Evolutionary conservation across 257 asterid species (phyloP), one percentile per base, ranked within the genome.

Genomic region (Gentiana macrophylla): DNA sequence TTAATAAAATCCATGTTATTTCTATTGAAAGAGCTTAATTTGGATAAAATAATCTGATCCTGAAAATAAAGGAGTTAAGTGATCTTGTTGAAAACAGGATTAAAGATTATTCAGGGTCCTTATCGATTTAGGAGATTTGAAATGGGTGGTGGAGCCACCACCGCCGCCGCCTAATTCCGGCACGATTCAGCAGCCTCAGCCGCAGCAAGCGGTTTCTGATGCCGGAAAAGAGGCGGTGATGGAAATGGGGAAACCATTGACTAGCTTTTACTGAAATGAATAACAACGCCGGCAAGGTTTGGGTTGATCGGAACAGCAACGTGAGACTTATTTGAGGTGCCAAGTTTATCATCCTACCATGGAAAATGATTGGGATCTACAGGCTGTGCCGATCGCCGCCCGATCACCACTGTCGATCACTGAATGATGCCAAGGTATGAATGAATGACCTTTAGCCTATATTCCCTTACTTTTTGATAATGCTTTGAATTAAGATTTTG

Each of bases 311-410:
- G 98, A 58, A 81, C 89, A 49, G 98, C 98, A 1, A 85, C 95
- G 2, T 57, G 98, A 92, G 76, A 87, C 97, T 9, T 92, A 81
- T 75, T 72, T 85, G 81, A 83, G 98, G 70, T 87, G 98, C 65
- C 97, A 85, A 50, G 88, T 92, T 62, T 85, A 88, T 92, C 97
- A 92, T 83, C 80, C 95, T 37, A 67, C 94, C 36, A 81, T 92
- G 94, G 98, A 92, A 62, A 79, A 57, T 60, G 97, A 92, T 67
- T 92, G 96, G 98, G 95, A 92, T 80, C 82, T 92, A 57, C 97
- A 92, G 70, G 97, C 94, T 52, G 79, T 92, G 59, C 91, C 97
- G 32, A 77, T 92, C 56, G 75, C 98, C 58, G 68, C 95, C 5
- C 80, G 92, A 70, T 76, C 86, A 59, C 93, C 98, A 33, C 75